Conservation (phyloP, 805 yeast species). For the Sugiyamaella marilandica region DNA sequence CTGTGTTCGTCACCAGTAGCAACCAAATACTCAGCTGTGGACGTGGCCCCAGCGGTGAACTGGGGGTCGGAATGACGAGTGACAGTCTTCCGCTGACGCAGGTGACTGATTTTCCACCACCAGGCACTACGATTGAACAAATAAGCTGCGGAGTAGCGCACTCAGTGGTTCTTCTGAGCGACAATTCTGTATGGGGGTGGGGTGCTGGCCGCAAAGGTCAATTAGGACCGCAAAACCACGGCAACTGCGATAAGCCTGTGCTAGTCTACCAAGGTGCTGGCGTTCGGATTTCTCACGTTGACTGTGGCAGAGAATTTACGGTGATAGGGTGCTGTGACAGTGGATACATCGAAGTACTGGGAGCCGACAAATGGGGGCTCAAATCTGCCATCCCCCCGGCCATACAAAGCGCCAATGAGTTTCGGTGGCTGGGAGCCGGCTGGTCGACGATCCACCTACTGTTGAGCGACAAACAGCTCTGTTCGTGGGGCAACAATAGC, state of each 20-base stretch:
- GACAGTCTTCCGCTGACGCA: constrained; percentile 4
- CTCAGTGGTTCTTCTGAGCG: constrained; percentile 25
- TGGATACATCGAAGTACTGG: constrained; percentile 29
- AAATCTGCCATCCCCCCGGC: constrained; percentile 2
- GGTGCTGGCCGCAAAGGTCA: constrained; percentile 66
- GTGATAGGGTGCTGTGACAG: constrained; percentile 28
- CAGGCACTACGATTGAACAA: constrained; percentile 14
- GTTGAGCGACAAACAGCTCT: constrained; percentile 26
- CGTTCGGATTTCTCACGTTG: constrained; percentile 17
- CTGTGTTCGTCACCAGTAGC: constrained; percentile 43
- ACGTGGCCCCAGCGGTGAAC: constrained; percentile 64
- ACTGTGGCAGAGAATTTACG: constrained; percentile 59
- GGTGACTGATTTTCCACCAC: constrained; percentile 19
- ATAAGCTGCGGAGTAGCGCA: constrained; percentile 33
- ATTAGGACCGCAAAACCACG: constrained; percentile 25
- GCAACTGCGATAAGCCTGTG: not conserved
- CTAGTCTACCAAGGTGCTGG: not conserved
- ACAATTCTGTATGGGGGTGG: constrained; percentile 57
- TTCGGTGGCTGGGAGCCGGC: constrained; percentile 45
- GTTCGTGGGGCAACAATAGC: constrained; percentile 67
- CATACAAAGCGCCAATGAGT: not conserved
- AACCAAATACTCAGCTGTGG: constrained; percentile 54
- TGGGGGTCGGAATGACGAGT: constrained; percentile 47
- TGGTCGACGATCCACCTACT: constrained; percentile 73
- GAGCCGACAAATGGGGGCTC: constrained; percentile 33